Base-by-base conservation (phyloP, 495 filamentous ascomycete species). In the Tuber calosporum region DNA sequence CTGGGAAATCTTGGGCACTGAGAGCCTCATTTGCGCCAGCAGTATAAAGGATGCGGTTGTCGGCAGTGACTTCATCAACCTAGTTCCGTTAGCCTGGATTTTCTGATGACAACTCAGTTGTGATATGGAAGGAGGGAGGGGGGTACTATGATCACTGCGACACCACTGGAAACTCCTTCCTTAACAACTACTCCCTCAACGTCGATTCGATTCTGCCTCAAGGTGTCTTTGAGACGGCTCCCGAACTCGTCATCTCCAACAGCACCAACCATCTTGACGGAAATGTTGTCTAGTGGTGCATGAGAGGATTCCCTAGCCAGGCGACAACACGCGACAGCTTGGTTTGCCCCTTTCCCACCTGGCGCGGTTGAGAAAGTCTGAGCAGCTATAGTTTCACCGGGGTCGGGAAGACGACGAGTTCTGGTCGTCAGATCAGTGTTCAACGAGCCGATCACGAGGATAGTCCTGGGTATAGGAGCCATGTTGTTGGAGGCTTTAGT, bases 321-420 rank as follows among this genome's bases (percentile, higher is more conserved):
- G 1, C 91, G 86, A 0, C 86, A 87, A 79, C 87, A 89, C 9
- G 94, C 94, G 62, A 97, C 91, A 67, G 93, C 93, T 84, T 98
- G 95, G 85, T 99, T 99, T 43, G 93, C 93, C 74, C 95, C 95
- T 84, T 99, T 99, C 62, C 95, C 95, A 71, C 95, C 95, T 20
- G 90, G 88, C 68, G 90, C 93, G 62, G 88, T 91, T 81, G 87
- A 85, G 85, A 95, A 96, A 8, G 88, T 88, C 71, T 84, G 86
- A n/a, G 92, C 86, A 3, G 90, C 94, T 53, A 99, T 87, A 5
- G 95, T 99, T 80, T 99, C 95, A 73, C 95, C 95, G 4, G 90
- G 87, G 0, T 84, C 82, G 3, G 95, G 95, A 73, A 97, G 86
- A 53, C 95, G 93, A 0, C 92, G 86, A 41, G 94, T 96, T 73